Evolutionary conservation across 2,329 filamentous ascomycete species (phyloP), one percentile per base, ranked within the genome.

Genomic region (Chaetomium olivaceum): DNA sequence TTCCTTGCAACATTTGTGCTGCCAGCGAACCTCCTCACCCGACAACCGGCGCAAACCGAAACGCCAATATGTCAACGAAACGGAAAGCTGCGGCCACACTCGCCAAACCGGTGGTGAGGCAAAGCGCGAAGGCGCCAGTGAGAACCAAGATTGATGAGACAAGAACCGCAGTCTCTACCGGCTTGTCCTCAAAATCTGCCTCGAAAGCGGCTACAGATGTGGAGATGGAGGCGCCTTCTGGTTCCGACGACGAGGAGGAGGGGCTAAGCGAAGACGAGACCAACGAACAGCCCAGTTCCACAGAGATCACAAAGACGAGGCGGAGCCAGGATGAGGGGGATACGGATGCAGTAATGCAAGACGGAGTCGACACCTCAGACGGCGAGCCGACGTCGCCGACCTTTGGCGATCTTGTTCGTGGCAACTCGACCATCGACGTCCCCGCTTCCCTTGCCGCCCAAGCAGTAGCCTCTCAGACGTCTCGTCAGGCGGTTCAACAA

Each of bases 321-420:
- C 50, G 63, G 7, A 66, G 60, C 4, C 74, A 74, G 25, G 75
- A 75, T 50, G 62, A 67, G 19, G 66, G 63, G 27, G 66, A 63
- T 56, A 66, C 14, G 27, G 71, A 73, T 58, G 61, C 68, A 14
- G 69, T 71, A 23, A 71, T 73, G 72, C 67, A 62, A 51, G 66
- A 68, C 1, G 72, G 74, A 48, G 77, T 76, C 60, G 75, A 73
- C 51, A 78, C 77, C 56, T 65, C 67, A 36, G 81, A 80, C 39
- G 82, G 85, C 65, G 80, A 79, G 54, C 79, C 78, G 6, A 78
- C 80, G 21, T 81, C 79, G 33, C 91, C 92, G 3, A 91, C 92
- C 0, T 96, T 98, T 76, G 94, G 93, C 72, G 94, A 98, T 75
- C 86, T 96, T 55, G 83, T 96, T 51, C 89, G 88, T 71, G 87